Evolutionary conservation across 176 grass and related monocot species (phyloP).

Genomic region (Carex cristatella): DNA sequence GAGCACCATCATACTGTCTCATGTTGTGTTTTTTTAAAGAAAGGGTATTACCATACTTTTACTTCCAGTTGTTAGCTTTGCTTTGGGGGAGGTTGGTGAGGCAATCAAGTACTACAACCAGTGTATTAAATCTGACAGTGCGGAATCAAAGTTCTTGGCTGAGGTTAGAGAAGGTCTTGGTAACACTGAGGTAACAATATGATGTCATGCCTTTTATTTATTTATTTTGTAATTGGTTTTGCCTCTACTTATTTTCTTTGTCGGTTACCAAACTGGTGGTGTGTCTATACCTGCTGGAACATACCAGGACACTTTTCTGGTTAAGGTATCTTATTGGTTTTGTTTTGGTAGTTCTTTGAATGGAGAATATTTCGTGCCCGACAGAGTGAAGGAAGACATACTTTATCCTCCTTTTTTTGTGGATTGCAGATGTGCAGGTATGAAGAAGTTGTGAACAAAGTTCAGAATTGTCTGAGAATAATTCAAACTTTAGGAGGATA

Average conservation of each 20-base stretch:
- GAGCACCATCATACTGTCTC: neutral
- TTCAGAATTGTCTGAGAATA: constrained; percentile 49
- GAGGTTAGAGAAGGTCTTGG: constrained; percentile 82
- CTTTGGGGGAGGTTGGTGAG: constrained; percentile 78
- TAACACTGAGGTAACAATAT: constrained; percentile 58
- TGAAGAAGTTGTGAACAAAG: constrained; percentile 82
- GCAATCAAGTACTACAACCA: constrained; percentile 51
- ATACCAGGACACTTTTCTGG: neutral
- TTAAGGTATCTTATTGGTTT: neutral
- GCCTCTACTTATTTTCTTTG: neutral
- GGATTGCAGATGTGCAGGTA: constrained; percentile 50
- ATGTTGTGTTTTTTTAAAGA: neutral
- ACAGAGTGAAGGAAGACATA: neutral
- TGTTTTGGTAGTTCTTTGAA: neutral
- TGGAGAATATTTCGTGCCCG: neutral
- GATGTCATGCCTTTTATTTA: constrained; percentile 4
- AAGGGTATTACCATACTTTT: constrained; percentile 9
- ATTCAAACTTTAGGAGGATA: constrained; percentile 33
- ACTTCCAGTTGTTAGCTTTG: constrained; percentile 68
- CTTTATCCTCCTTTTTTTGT: neutral
- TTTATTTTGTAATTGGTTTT: neutral
- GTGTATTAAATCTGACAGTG: constrained; percentile 51
- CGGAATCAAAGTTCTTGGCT: constrained; percentile 42
- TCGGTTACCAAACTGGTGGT: too few species aligned
- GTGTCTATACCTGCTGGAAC: neutral